Evolutionary conservation across 768 basidiomycete genomes (phyloP).

Genomic region (Brasilioporus rufonigricans): DNA sequence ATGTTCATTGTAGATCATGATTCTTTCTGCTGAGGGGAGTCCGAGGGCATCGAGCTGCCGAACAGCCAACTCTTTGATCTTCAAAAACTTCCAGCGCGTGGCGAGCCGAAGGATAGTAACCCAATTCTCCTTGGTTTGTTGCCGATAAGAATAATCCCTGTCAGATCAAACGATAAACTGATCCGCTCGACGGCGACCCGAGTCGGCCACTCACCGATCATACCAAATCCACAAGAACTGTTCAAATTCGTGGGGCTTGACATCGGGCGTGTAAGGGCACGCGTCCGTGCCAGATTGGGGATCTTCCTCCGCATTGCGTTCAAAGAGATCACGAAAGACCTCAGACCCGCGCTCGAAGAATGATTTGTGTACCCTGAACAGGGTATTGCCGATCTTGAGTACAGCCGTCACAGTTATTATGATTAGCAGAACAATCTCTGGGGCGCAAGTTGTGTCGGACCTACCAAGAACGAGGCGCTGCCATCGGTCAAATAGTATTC

Average conservation of each 20-base stretch:
- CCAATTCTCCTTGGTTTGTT: slow-evolving; percentile 54
- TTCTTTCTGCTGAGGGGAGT: slow-evolving; percentile 49
- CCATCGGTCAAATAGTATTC: slow-evolving; percentile 17
- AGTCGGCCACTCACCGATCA: slow-evolving; percentile 38
- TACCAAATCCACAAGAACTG: slow-evolving; percentile 60
- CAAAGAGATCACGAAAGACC: slow-evolving; percentile 39
- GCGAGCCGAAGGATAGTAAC: slow-evolving; percentile 51
- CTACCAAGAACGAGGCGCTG: slow-evolving; percentile 12
- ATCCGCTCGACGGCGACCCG: background rate
- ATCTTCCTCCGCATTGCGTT: slow-evolving; percentile 25
- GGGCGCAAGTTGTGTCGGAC: background rate
- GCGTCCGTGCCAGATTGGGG: slow-evolving; percentile 36
- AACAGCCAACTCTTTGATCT: slow-evolving; percentile 49
- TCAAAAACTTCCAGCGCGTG: slow-evolving; percentile 52
- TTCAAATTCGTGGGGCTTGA: slow-evolving; percentile 43
- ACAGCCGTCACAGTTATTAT: background rate
- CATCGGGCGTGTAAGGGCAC: slow-evolving; percentile 43
- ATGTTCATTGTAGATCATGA: slow-evolving; percentile 55
- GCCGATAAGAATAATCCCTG: slow-evolving; percentile 55
- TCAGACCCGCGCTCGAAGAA: slow-evolving; percentile 60
- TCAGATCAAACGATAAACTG: background rate
- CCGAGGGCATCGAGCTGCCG: slow-evolving; percentile 51
- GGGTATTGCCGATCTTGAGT: slow-evolving; percentile 45
- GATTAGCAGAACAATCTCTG: slow-evolving; percentile 6
- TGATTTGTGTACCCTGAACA: slow-evolving; percentile 54